Evolutionary conservation across 2,329 filamentous ascomycete genomes (phyloP), one percentile per base, ranked within the genome.

Genomic region (Karstenula rhodostoma): DNA sequence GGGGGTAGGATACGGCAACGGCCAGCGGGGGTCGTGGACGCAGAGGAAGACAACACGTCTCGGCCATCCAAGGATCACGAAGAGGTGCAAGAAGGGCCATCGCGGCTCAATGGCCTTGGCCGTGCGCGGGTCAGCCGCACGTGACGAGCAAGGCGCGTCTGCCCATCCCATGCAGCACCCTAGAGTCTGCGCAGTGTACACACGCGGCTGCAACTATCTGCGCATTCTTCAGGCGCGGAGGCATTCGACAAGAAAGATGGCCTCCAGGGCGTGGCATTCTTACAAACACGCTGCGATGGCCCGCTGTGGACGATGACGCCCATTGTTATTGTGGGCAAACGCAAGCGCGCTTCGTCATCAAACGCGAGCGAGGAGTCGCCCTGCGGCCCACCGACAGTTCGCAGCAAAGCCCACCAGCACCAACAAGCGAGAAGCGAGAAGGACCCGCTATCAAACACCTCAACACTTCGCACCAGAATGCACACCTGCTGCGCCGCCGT

Each of bases 101-200:
- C 42, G 60, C 60, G 60, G 60, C 60, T 62, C 60, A 59, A 62
- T 52, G 58, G 56, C 37, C 43, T 22, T 42, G 43, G 47, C 50
- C 52, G 60, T 56, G 56, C 53, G 42, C 52, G 17, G 27, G 47
- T 47, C 27, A 55, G 52, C 37, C 27, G 33, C 42, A 54, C 51
- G 40, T 37, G 51, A 43, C 22, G 27, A 22, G 15, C 23, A 2
- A 19, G 25, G 51, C 51, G 51, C 51, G 51, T 54, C 51, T 32
- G 15, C 15, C 17, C 17, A 32, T 19, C 15, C 17, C 17, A 32
- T 19, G 40, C 50, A 22, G 10, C 22, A 19, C 25, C 35, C n/a
- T 54, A n/a, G n/a, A n/a, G n/a, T n/a, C n/a, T n/a, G n/a, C n/a
- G n/a, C n/a, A n/a, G n/a, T n/a, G n/a, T n/a, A 33, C 50, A 42